Evolutionary conservation across 768 basidiomycete genomes (phyloP).

Genomic region (Pleurotus pulmonarius): DNA sequence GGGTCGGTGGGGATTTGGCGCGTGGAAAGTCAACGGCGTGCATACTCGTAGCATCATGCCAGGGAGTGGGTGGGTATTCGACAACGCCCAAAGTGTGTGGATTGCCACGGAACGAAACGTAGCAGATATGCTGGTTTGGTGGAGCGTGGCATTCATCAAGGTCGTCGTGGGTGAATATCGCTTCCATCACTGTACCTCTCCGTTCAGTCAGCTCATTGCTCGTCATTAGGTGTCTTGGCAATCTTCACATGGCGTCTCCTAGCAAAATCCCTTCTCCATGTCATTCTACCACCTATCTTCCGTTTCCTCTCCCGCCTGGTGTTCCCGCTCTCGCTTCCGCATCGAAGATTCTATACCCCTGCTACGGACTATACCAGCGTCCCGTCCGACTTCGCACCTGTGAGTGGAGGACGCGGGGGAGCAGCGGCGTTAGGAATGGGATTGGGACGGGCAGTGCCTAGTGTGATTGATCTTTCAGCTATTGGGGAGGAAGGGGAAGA

Average conservation of each 20-base stretch:
- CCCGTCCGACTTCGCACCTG: slow-evolving; percentile 47
- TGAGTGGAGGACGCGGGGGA: slow-evolving; percentile 20
- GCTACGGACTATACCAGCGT: slow-evolving; percentile 82
- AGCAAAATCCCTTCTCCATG: slow-evolving; percentile 73
- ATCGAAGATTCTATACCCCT: slow-evolving; percentile 84
- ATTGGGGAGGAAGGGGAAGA: slow-evolving; percentile 40
- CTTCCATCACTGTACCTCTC: not conserved
- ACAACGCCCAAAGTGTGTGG: slow-evolving; percentile 24
- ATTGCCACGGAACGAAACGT: slow-evolving; percentile 29
- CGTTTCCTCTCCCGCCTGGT: slow-evolving; percentile 59
- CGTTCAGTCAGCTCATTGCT: not conserved
- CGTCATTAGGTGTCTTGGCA: slow-evolving; percentile 54
- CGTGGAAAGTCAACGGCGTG: slow-evolving; percentile 22
- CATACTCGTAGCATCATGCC: slow-evolving; percentile 46
- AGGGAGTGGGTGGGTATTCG: slow-evolving; percentile 44
- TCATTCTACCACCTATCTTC: slow-evolving; percentile 80
- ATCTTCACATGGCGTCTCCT: slow-evolving; percentile 89
- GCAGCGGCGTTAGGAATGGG: slow-evolving; percentile 24
- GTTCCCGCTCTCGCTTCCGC: slow-evolving; percentile 58
- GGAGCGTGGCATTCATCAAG: slow-evolving; percentile 42
- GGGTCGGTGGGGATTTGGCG: slow-evolving; percentile 60
- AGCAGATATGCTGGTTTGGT: slow-evolving; percentile 41
- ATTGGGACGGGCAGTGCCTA: slow-evolving; percentile 68
- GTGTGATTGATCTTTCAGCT: slow-evolving; percentile 75
- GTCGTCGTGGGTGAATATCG: slow-evolving; percentile 36